Evolutionary conservation across 2,329 filamentous ascomycete species (phyloP), one percentile per base, ranked within the genome.

Genomic region (Phoma sp.): DNA sequence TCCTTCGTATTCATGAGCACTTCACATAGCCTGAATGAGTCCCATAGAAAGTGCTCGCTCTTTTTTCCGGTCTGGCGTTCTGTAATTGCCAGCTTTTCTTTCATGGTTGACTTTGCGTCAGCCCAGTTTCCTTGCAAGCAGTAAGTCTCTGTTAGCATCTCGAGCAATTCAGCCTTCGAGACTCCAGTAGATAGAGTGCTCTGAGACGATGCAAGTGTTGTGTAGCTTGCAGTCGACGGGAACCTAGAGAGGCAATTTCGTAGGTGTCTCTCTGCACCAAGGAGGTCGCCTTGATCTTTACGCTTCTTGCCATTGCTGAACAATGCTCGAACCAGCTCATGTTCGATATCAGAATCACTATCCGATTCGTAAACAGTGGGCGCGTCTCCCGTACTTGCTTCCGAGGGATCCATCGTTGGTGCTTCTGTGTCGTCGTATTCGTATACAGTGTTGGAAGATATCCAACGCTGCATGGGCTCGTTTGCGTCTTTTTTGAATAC

Each of bases 401-500:
- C 62, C 1, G 57, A 53, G 4, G 57, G 58, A 25, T 56, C 52
- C 1, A 42, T 41, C 6, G 50, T 38, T 11, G 57, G 47, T 11
- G 48, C 52, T 38, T 58, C 57, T 13, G 52, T 30, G 25, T 61
- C 50, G 27, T 63, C 60, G 32, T 46, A 61, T 40, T 67, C 65
- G n/a, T 67, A 61, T 7, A 65, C 53, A 5, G 60, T 62, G 25
- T 59, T 61, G 14, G 63, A 63, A 14, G 57, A 51, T 13, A 65
- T 62, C 61, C 58, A 66, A 27, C 63, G 58, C 33, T 60, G 41
- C 58, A 67, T 60, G 0, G 59, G 47, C 27, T 62, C 60, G 10
- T 63, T 64, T 3, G 58, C 44, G 2, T 55, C 55, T 27, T 39
- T 58, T 8, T 40, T 27, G 35, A 67, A 64, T 7, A 63, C 40